phyloP scores from a whole-genome alignment of 129 eudicot genomes.

The Cynara cardunculus region DNA sequence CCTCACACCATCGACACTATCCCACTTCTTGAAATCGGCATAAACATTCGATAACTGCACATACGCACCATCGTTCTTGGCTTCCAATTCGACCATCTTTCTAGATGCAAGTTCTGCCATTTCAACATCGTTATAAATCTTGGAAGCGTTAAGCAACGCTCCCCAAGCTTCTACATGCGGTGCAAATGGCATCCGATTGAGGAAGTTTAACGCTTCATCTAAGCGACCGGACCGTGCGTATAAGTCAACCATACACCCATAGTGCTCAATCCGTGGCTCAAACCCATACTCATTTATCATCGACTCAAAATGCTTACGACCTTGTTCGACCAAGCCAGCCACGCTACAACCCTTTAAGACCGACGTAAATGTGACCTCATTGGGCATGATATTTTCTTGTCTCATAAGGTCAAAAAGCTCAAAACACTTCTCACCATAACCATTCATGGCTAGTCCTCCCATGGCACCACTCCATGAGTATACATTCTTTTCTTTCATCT shows the following conservation, averaged over 20 bases:
- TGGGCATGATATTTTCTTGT: slow-evolving; percentile 30
- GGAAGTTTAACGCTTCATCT: slow-evolving; percentile 39
- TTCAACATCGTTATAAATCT: slow-evolving; percentile 22
- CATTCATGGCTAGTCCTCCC: slow-evolving; percentile 51
- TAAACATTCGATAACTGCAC: slow-evolving; percentile 49
- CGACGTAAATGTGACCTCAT: slow-evolving; percentile 37
- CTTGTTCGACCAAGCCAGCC: slow-evolving; percentile 40
- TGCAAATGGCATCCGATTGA: slow-evolving; percentile 36
- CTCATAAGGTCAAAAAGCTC: slow-evolving; percentile 22
- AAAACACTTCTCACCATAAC: slow-evolving; percentile 33
- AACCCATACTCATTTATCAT: slow-evolving; percentile 30
- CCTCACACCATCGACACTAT: slow-evolving; percentile 37
- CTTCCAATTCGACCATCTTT: slow-evolving; percentile 32
- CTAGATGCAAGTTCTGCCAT: slow-evolving; percentile 45
- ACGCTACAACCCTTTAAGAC: slow-evolving; percentile 42
- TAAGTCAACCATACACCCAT: slow-evolving; percentile 48
- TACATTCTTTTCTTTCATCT: slow-evolving; percentile 41
- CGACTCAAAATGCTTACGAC: slow-evolving; percentile 34
- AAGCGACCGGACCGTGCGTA: slow-evolving; percentile 41
- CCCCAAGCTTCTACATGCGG: slow-evolving; percentile 47
- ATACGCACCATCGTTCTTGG: slow-evolving; percentile 31
- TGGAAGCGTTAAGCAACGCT: slow-evolving; percentile 46
- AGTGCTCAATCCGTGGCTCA: slow-evolving; percentile 39
- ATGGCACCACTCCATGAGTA: slow-evolving; percentile 51
- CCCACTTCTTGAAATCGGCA: slow-evolving; percentile 43